Evolutionary conservation across 2,329 filamentous ascomycete species (phyloP).

Genomic region (Kalmusia sp.): DNA sequence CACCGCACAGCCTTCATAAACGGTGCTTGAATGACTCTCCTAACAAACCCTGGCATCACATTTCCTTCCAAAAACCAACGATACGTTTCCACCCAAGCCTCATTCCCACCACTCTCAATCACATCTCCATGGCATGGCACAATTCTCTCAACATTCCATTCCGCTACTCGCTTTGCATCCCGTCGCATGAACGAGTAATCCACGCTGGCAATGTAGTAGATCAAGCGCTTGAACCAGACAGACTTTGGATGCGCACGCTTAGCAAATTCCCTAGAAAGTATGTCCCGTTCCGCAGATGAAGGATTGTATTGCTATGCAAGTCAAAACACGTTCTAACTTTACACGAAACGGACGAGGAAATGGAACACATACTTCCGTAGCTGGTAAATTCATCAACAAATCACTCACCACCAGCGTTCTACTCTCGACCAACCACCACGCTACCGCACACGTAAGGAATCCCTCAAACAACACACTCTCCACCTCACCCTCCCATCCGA

Average conservation of each 20-base stretch:
- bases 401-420: constrained; percentile 21
- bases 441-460: constrained; percentile 22
- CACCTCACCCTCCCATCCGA: constrained; percentile 17
- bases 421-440: constrained; percentile 21
- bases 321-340: neutral
- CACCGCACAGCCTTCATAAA: constrained; percentile 17
- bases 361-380: constrained; percentile 17
- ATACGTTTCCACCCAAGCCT: constrained; percentile 17
- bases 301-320: constrained; percentile 18
- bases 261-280: constrained; percentile 16
- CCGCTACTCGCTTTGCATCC: constrained; percentile 19
- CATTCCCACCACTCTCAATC: constrained; percentile 9
- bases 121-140: constrained; percentile 24
- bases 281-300: constrained; percentile 15
- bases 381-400: constrained; percentile 24
- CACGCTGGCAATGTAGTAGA: constrained; percentile 21
- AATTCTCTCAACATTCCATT: constrained; percentile 21
- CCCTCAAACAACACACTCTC: constrained; percentile 25
- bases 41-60: neutral
- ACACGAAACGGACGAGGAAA: neutral
- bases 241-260: constrained; percentile 21
- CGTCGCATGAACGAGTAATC: constrained; percentile 19
- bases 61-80: constrained; percentile 18
- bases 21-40: constrained; percentile 1
- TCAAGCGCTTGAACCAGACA: constrained; percentile 19